Conservation (phyloP, 768 basidiomycete species). For the Amyloporia xantha region DNA sequence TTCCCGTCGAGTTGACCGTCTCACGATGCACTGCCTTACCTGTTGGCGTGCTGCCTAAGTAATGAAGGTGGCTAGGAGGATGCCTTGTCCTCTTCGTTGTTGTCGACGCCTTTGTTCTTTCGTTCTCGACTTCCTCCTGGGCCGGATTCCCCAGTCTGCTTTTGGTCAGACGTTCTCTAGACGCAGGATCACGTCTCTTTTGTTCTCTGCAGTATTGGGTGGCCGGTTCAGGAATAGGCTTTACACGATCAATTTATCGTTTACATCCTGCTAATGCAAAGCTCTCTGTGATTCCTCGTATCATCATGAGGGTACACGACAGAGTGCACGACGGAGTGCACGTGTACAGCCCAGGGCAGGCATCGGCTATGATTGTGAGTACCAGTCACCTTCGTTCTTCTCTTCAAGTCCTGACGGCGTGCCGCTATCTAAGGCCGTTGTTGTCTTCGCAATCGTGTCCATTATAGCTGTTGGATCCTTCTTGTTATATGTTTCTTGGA, state of each 20-base stretch:
- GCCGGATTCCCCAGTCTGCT: slow-evolving; percentile 24
- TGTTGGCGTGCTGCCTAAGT: neutral
- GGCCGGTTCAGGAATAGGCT: too few relatives aligned
- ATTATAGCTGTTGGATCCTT: slow-evolving; percentile 47
- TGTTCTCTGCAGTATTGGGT: too few relatives aligned
- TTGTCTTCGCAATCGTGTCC: slow-evolving; percentile 48
- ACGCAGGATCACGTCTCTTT: slow-evolving; percentile 28
- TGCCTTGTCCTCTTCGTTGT: neutral
- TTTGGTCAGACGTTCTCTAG: slow-evolving; percentile 22
- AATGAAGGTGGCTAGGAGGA: neutral
- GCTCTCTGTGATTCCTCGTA: too few relatives aligned
- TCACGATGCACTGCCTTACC: too few relatives aligned
- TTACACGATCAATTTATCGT: too few relatives aligned
- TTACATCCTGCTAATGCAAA: too few relatives aligned
- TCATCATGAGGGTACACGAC: too few relatives aligned
- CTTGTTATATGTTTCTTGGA: slow-evolving; percentile 39
- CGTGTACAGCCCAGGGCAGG: slow-evolving; percentile 16
- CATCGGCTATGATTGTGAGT: slow-evolving; percentile 20
- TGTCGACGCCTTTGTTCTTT: slow-evolving; percentile 11
- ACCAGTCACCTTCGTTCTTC: neutral
- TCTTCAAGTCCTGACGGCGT: neutral
- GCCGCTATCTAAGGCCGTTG: slow-evolving; percentile 43
- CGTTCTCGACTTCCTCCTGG: slow-evolving; percentile 15
- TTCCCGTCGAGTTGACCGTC: neutral
- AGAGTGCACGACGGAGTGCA: too few relatives aligned